Conservation (phyloP, 2,329 filamentous ascomycete genomes). For the Colletotrichum liriopes region DNA sequence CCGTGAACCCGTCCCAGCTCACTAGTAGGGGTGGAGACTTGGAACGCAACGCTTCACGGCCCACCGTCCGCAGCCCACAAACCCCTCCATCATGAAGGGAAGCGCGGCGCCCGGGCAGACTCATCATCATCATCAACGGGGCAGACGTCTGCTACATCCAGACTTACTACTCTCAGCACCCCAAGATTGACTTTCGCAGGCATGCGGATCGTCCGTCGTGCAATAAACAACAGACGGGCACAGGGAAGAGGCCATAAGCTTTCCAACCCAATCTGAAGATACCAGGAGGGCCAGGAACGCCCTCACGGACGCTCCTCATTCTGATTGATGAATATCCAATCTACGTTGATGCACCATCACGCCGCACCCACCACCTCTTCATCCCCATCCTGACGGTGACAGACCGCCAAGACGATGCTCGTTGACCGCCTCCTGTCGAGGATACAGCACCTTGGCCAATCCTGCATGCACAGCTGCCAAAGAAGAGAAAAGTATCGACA, state of each 20-base stretch:
- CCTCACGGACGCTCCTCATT: conserved; percentile 27
- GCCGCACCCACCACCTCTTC: conserved; percentile 20
- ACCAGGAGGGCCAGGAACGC: not conserved
- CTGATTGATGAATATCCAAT: conserved; percentile 30
- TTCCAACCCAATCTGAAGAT: conserved; percentile 10
- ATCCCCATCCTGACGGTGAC: conserved; percentile 20
- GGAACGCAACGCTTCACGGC: not conserved
- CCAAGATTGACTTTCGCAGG: not conserved
- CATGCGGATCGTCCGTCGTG: conserved; percentile 10
- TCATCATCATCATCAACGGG: not conserved
- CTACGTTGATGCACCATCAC: conserved; percentile 13
- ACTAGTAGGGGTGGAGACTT: conserved; percentile 14
- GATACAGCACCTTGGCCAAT: conserved; percentile 3
- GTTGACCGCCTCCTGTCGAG: conserved; percentile 35
- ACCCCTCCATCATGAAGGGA: conserved; percentile 10
- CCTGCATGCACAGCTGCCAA: conserved; percentile 3
- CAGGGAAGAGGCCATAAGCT: conserved; percentile 6
- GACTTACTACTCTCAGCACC: not conserved
- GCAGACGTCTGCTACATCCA: not conserved
- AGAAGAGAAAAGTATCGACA: conserved; percentile 5
- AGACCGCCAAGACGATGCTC: conserved; percentile 32
- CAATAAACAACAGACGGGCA: conserved; percentile 11
- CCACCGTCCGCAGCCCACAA: not conserved
- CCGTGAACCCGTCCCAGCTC: conserved; percentile 15
- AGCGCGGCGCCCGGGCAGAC: not conserved